Percentiles rank a stretch among this genome's conserved stretches.
These are phyloP conservation scores for Malassezia yamatoensis DNA, from an alignment of 1,284 basidiomycete genomes.

Conservation along the genomic window DNA sequence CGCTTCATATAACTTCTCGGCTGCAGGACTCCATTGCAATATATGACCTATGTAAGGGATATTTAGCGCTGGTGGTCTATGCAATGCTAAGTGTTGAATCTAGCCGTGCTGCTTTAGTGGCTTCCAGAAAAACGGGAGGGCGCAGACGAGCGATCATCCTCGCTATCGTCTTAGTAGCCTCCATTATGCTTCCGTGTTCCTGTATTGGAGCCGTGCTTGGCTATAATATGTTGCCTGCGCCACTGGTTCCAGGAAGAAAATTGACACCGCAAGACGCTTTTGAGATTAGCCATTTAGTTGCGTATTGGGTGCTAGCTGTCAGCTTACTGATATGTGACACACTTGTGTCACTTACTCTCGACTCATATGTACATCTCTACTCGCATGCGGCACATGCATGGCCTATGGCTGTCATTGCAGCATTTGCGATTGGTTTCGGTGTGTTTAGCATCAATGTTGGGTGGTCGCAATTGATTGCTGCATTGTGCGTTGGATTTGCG, in stretches of 20 bases:
- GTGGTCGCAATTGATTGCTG: slow-evolving; percentile 23
- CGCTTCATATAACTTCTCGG: slow-evolving; percentile 23
- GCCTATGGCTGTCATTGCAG: slow-evolving; percentile 34
- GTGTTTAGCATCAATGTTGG: slow-evolving; percentile 28
- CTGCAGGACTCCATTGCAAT: slow-evolving; percentile 19
- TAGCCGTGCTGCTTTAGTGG: slow-evolving; percentile 28
- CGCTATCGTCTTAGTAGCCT: slow-evolving; percentile 28
- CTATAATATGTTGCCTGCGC: slow-evolving; percentile 20
- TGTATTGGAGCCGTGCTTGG: slow-evolving; percentile 25
- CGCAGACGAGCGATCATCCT: slow-evolving; percentile 36
- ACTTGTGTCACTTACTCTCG: slow-evolving; percentile 35
- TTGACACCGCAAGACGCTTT: slow-evolving; percentile 10
- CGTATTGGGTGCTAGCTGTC: slow-evolving; percentile 35
- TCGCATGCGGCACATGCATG: slow-evolving; percentile 38
- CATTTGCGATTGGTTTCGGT: slow-evolving; percentile 31
- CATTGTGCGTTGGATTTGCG: slow-evolving; percentile 28
- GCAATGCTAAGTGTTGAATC: slow-evolving; percentile 37
- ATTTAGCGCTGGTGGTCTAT: slow-evolving; percentile 26
- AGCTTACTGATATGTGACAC: slow-evolving; percentile 35
- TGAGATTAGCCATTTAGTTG: slow-evolving; percentile 28
- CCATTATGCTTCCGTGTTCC: slow-evolving; percentile 24
- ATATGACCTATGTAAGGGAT: slow-evolving; percentile 23
- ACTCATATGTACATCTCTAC: slow-evolving; percentile 32
- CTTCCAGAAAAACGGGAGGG: slow-evolving; percentile 31
- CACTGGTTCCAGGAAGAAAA: slow-evolving; percentile 7